Evolutionary conservation across 352 stramenopile genomes (phyloP).

Genomic region (Phytopythium montanum): DNA sequence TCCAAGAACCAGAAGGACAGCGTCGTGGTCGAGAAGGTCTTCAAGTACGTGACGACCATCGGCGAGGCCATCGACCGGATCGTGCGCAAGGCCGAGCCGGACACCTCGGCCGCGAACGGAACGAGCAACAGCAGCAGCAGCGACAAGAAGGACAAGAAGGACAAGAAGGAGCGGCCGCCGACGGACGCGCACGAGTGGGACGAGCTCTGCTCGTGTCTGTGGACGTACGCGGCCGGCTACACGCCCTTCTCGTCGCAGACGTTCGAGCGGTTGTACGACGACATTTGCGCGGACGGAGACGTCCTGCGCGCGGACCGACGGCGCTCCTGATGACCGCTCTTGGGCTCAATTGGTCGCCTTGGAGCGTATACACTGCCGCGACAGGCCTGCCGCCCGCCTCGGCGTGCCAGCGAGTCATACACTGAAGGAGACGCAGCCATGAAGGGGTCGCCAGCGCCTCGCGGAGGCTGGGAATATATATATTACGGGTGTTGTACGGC

Average conservation of each 20-base stretch:
- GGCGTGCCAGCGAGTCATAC: neutral
- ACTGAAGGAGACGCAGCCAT: neutral
- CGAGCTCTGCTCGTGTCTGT: slow-evolving; percentile 74
- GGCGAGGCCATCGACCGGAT: slow-evolving; percentile 77
- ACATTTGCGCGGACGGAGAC: slow-evolving; percentile 74
- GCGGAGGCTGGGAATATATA: neutral
- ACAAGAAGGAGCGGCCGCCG: no score
- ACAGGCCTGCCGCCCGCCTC: neutral
- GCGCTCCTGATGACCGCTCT: neutral
- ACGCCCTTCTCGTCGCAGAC: slow-evolving; percentile 69
- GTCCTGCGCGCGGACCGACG: slow-evolving; percentile 25
- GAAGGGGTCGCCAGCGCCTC: neutral
- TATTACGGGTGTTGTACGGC: slow-evolving; percentile 2
- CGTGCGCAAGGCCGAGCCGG: slow-evolving; percentile 41
- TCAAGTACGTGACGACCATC: slow-evolving; percentile 84
- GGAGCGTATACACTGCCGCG: neutral
- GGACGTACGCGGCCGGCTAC: slow-evolving; percentile 72
- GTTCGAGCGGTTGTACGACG: slow-evolving; percentile 85
- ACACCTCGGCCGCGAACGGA: neutral
- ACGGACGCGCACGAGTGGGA: slow-evolving; percentile 44
- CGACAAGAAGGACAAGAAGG: slow-evolving; percentile 18
- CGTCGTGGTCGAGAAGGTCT: slow-evolving; percentile 84
- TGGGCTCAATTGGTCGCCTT: neutral
- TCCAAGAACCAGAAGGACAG: slow-evolving; percentile 79
- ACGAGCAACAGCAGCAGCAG: neutral